A percentile compares a stretch with the other conserved stretches of the same genome.
phyloP scores from a whole-genome alignment of 2,329 filamentous ascomycete species.

The Neofusicoccum cordaticola region DNA sequence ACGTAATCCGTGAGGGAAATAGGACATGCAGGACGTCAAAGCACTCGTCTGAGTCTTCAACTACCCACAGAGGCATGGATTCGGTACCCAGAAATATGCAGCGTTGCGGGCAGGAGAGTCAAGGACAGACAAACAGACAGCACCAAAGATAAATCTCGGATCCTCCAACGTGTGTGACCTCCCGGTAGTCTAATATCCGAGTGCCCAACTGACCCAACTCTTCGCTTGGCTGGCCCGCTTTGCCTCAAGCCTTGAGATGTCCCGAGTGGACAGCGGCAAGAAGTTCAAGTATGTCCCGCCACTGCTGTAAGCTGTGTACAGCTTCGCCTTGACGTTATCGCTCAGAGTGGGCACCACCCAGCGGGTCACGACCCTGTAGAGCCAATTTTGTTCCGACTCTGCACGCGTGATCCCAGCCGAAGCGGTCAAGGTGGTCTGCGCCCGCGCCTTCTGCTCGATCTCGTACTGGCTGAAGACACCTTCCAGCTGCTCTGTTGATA shows the following conservation, averaged over 20 bases:
- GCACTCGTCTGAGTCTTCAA: too few species aligned
- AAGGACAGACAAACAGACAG: too few species aligned
- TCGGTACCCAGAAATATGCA: too few species aligned
- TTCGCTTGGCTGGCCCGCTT: neutral
- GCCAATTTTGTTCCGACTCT: neutral
- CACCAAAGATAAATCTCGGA: too few species aligned
- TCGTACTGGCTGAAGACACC: neutral
- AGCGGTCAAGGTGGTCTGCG: neutral
- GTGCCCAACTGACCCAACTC: neutral
- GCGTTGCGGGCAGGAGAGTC: too few species aligned
- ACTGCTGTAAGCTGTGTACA: neutral
- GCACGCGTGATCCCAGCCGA: neutral
- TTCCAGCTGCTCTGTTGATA: neutral
- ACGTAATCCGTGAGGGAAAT: too few species aligned
- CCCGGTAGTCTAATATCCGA: neutral
- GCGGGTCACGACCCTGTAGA: neutral
- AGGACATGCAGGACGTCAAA: too few species aligned
- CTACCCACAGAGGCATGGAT: too few species aligned
- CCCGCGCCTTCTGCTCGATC: neutral
- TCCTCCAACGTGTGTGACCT: too few species aligned
- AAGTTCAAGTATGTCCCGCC: neutral
- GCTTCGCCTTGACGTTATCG: neutral
- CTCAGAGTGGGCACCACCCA: neutral
- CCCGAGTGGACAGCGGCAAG: neutral
- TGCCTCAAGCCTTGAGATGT: neutral